phyloP scores from a whole-genome alignment of 2,329 filamentous ascomycete species.

The Diaporthe ilicicola region DNA sequence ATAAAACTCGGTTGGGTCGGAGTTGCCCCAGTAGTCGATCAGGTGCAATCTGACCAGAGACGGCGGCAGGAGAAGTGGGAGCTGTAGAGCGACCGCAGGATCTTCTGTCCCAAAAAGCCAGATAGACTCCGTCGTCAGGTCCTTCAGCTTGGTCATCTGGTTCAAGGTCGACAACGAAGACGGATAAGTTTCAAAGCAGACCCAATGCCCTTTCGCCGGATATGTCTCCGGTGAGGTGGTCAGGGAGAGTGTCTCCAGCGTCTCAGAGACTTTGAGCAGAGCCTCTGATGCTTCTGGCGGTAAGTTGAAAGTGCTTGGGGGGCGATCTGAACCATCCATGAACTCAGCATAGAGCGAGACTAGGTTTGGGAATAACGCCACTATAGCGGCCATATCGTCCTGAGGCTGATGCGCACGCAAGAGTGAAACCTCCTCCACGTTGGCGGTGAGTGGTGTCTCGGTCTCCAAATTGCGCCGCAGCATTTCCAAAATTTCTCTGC shows the following conservation, averaged over 20 bases:
- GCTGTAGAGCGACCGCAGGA: background rate
- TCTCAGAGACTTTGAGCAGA: background rate
- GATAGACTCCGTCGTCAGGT: background rate
- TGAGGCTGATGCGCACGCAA: background rate
- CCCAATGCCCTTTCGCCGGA: background rate
- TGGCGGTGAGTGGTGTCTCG: background rate
- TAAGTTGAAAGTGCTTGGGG: too few relatives aligned
- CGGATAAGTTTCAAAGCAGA: background rate
- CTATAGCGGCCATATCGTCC: background rate
- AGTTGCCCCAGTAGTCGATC: background rate
- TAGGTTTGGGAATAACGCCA: background rate
- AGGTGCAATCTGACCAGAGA: background rate
- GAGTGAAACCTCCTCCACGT: background rate
- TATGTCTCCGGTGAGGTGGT: background rate
- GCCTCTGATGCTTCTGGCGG: background rate
- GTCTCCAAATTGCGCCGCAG: too few relatives aligned
- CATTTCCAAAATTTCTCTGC: background rate
- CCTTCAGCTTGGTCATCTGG: background rate
- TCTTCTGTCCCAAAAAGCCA: background rate
- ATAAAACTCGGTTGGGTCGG: background rate
- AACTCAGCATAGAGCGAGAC: background rate
- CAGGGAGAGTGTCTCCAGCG: background rate
- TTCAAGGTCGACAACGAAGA: background rate
- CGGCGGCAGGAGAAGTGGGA: background rate
- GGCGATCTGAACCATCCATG: background rate